These are phyloP conservation scores for Colletotrichum costaricense DNA, from an alignment of 2,329 filamentous ascomycete genomes.

Conservation along the genomic window DNA sequence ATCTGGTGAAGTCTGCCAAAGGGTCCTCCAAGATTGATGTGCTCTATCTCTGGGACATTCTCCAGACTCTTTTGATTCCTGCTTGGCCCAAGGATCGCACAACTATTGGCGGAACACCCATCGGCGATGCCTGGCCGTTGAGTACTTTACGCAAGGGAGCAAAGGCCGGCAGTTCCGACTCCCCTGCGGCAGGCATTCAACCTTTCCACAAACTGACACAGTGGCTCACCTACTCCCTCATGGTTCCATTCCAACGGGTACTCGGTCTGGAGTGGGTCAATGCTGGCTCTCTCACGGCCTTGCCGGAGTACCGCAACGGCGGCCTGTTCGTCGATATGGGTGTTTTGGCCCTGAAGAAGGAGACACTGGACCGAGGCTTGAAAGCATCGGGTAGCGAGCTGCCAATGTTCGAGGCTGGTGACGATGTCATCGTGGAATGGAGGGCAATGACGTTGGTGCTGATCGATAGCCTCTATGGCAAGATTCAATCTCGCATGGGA, in stretches of 20 bases:
- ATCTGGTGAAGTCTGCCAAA: conserved; percentile 46
- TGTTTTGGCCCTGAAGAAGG: conserved; percentile 79
- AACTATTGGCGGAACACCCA: conserved; percentile 50
- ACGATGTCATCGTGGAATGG: conserved; percentile 75
- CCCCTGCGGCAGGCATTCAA: conserved; percentile 64
- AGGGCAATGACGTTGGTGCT: conserved; percentile 72
- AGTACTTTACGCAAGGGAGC: conserved; percentile 37
- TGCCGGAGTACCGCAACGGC: conserved; percentile 94
- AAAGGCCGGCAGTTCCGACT: conserved; percentile 19
- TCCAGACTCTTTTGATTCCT: conserved; percentile 58
- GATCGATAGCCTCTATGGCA: conserved; percentile 63
- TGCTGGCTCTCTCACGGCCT: conserved; percentile 83
- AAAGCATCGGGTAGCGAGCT: conserved; percentile 63
- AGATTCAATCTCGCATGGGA: conserved; percentile 54
- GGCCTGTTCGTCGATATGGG: conserved; percentile 89
- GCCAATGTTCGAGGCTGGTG: conserved; percentile 68
- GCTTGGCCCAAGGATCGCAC: conserved; percentile 66
- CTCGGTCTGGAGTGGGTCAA: conserved; percentile 86
- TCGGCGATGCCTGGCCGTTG: conserved; percentile 64
- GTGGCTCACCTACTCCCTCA: conserved; percentile 94
- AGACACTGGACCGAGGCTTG: conserved; percentile 77
- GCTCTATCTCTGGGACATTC: conserved; percentile 52
- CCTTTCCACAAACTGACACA: conserved; percentile 96
- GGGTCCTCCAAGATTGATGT: conserved; percentile 49
- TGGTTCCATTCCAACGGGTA: conserved; percentile 88